These are phyloP conservation scores for Gynochthodes officinalis DNA, from an alignment of 257 asterid genomes.

Conservation along the genomic window DNA sequence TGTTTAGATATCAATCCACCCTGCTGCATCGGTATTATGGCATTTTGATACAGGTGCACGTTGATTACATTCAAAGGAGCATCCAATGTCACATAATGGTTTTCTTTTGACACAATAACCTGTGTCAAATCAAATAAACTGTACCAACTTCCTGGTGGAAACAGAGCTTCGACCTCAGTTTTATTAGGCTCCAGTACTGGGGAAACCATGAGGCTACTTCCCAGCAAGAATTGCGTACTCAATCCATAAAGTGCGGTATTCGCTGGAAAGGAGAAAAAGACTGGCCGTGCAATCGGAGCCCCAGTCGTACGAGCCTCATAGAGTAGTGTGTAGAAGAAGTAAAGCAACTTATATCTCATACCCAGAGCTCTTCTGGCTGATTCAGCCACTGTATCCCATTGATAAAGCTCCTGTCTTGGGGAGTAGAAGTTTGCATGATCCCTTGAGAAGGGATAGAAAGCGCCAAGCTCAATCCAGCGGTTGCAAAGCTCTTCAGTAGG, in stretches of 20 bases:
- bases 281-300: conserved; percentile 81
- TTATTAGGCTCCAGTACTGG: conserved; percentile 63
- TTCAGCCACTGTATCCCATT: conserved; percentile 83
- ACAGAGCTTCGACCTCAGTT: conserved; percentile 50
- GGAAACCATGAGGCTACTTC: conserved; percentile 76
- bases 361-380: conserved; percentile 93
- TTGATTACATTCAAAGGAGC: conserved; percentile 76
- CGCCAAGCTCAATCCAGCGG: conserved; percentile 95
- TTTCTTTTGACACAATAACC: conserved; percentile 44
- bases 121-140: conserved; percentile 61
- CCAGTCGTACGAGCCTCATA: conserved; percentile 82
- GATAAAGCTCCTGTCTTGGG: conserved; percentile 97
- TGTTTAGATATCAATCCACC: conserved; percentile 83
- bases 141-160: conserved; percentile 88
- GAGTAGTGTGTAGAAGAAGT: conserved; percentile 69
- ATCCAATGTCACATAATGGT: conserved; percentile 40
- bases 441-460: conserved; percentile 90
- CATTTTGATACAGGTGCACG: conserved; percentile 72
- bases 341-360: conserved; percentile 78
- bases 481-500: conserved; percentile 93
- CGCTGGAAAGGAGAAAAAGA: conserved; percentile 71
- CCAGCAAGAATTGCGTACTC: conserved; percentile 84
- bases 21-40: conserved; percentile 81
- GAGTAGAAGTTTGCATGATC: conserved; percentile 88
- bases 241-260: conserved; percentile 50